Conservation (phyloP, 1,139 yeast species). For the Geotrichum fermentans region DNA sequence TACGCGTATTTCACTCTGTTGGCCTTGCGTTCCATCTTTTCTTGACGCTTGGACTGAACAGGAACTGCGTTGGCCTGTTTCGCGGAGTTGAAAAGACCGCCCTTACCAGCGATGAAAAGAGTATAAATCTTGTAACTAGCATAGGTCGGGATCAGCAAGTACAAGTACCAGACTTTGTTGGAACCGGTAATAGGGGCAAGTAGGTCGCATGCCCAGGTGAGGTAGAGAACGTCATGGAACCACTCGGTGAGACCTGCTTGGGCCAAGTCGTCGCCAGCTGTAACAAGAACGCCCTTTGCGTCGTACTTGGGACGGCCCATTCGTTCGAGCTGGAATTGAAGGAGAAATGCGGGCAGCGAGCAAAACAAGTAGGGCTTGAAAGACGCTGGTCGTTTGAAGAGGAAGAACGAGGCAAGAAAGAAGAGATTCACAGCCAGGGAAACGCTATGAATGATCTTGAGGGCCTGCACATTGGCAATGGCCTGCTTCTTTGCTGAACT, state of each 20-base stretch:
- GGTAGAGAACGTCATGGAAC: slow-evolving; percentile 67
- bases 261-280: slow-evolving; percentile 60
- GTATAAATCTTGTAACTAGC: slow-evolving; percentile 50
- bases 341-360: slow-evolving; percentile 52
- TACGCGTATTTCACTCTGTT: slow-evolving; percentile 1
- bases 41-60: slow-evolving; percentile 49
- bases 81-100: slow-evolving; percentile 26
- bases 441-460: slow-evolving; percentile 52
- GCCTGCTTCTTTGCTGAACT: slow-evolving; percentile 70
- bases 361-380: slow-evolving; percentile 51
- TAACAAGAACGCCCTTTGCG: slow-evolving; percentile 42
- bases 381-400: slow-evolving; percentile 51
- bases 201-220: slow-evolving; percentile 60
- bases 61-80: slow-evolving; percentile 18
- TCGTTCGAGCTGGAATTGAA: slow-evolving; percentile 56
- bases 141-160: slow-evolving; percentile 45
- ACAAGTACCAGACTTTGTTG: slow-evolving; percentile 59
- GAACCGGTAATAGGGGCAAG: slow-evolving; percentile 53
- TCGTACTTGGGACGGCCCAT: slow-evolving; percentile 59
- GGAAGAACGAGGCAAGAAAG: slow-evolving; percentile 41
- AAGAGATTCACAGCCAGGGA: slow-evolving; percentile 45
- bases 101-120: slow-evolving; percentile 18
- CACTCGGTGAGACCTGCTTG: slow-evolving; percentile 72
- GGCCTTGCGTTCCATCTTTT: slow-evolving; percentile 46
- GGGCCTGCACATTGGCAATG: slow-evolving; percentile 48